phyloP scores from a whole-genome alignment of 768 basidiomycete species.

The Phylloporus scabripes region DNA sequence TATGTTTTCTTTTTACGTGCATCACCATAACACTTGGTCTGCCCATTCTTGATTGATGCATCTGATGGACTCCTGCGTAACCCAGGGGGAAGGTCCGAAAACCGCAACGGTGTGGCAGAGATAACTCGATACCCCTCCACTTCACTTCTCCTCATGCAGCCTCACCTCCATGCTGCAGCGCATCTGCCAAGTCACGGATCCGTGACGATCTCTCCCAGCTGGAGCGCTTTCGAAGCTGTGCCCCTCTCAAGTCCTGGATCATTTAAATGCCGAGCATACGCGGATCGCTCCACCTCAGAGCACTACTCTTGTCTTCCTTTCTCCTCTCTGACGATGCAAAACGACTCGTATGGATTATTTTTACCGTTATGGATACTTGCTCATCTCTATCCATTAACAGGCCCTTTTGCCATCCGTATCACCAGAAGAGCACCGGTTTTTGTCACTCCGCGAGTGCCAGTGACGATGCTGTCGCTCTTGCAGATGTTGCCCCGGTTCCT shows the following conservation, averaged over 20 bases:
- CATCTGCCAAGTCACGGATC: background rate
- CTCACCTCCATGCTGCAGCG: background rate
- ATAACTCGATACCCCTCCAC: background rate
- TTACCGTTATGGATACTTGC: background rate
- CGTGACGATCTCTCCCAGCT: conserved; percentile 1
- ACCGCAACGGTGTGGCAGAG: background rate
- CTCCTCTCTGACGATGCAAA: conserved; percentile 8
- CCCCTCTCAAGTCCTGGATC: background rate
- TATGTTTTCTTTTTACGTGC: background rate
- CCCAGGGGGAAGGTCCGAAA: background rate
- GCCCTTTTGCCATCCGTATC: background rate
- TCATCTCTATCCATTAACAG: conserved; percentile 7
- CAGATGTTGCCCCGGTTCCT: background rate
- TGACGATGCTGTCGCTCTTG: background rate
- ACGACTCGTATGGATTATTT: conserved; percentile 4
- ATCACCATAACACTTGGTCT: background rate
- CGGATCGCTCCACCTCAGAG: background rate
- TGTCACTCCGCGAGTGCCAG: background rate
- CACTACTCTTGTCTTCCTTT: background rate
- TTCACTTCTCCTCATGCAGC: background rate
- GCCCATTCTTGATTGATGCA: background rate
- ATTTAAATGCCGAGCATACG: conserved; percentile 7
- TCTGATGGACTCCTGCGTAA: background rate
- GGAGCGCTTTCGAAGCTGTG: conserved; percentile 12
- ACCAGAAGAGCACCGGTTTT: background rate